Evolutionary conservation across 345 rosid species (phyloP).

Genomic region (Gossypioides kirkii): DNA sequence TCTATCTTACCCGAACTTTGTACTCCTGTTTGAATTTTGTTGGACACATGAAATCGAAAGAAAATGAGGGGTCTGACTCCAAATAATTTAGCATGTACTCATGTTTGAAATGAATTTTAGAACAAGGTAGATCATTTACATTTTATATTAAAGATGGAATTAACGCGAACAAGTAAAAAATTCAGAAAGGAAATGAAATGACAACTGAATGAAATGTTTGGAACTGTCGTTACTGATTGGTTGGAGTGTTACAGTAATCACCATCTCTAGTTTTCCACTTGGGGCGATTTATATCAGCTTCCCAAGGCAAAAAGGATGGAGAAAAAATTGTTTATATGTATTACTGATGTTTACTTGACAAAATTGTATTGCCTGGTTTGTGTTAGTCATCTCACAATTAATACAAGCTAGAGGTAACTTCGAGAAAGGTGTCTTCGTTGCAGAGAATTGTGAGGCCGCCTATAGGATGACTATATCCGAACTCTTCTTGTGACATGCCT

Average conservation of each 20-base stretch:
- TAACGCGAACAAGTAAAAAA: neutral
- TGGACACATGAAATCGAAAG: no score
- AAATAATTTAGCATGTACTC: no score
- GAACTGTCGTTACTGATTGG: no score
- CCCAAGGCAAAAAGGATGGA: constrained; percentile 4
- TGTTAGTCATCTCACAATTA: neutral
- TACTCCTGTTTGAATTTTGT: no score
- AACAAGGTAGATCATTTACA: neutral
- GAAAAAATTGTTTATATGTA: constrained; percentile 2
- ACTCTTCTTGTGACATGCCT: constrained; percentile 32
- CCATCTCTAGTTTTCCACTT: constrained; percentile 1
- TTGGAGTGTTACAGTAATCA: neutral
- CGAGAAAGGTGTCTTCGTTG: constrained; percentile 26
- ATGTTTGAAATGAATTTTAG: neutral
- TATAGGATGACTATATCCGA: constrained; percentile 36
- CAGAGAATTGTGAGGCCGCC: constrained; percentile 41
- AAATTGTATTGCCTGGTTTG: neutral
- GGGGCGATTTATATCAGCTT: neutral
- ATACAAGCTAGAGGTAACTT: neutral
- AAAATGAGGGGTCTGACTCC: no score
- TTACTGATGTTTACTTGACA: constrained; percentile 1
- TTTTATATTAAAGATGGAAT: neutral
- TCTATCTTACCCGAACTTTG: no score
- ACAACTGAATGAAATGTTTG: no score
- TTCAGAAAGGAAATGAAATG: no score